Conservation (phyloP, 2,329 filamentous ascomycete genomes). For the Gyromitra esculenta region DNA sequence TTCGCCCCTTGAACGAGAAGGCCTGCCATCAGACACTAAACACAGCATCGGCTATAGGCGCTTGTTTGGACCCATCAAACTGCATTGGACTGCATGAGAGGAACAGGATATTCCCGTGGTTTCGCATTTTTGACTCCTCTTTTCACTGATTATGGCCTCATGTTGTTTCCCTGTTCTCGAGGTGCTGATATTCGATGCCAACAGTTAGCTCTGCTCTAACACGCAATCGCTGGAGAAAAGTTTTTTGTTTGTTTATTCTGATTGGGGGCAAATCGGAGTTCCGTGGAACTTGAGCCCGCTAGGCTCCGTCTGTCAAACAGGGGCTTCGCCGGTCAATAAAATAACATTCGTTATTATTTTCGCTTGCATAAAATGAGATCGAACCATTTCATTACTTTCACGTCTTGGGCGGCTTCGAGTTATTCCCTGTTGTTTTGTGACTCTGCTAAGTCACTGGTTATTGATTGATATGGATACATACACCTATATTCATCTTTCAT, state of each 20-base stretch:
- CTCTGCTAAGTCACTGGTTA: background rate
- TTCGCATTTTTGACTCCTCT: background rate
- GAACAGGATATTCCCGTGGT: background rate
- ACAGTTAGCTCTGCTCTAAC: background rate
- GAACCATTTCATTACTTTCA: background rate
- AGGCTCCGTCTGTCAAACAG: background rate
- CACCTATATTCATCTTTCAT: background rate
- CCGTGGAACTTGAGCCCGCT: background rate
- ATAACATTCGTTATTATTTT: background rate
- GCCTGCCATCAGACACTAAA: background rate
- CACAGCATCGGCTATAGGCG: too few species aligned
- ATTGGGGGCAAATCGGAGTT: background rate
- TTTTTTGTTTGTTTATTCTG: background rate
- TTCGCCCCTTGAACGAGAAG: background rate
- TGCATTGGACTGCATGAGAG: background rate
- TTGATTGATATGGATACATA: background rate
- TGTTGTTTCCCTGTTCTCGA: background rate
- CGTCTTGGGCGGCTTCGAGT: background rate
- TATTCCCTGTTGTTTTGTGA: too few species aligned
- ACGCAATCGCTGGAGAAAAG: slow-evolving; percentile 1
- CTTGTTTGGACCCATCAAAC: background rate
- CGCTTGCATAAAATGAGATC: background rate
- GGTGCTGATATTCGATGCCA: background rate
- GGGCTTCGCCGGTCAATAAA: slow-evolving; percentile 7
- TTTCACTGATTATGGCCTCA: background rate